Evolutionary conservation across 139 green algal genomes (phyloP).

Genomic region (Zygnema cylindricum): DNA sequence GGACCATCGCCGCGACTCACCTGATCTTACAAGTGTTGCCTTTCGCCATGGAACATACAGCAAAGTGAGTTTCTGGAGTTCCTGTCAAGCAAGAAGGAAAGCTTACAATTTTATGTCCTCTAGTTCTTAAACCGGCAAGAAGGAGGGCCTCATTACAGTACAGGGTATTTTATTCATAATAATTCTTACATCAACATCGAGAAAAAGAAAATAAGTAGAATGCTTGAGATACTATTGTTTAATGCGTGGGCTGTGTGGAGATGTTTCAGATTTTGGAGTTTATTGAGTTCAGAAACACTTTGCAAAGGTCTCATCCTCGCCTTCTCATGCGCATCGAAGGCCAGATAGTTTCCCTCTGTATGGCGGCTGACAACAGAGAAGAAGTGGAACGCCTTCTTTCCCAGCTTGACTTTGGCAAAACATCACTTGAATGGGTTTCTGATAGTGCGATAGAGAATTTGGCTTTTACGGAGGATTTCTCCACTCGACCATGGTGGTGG

Average conservation of each 20-base stretch:
- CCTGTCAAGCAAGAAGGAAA: background rate
- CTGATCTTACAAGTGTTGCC: conserved; percentile 30
- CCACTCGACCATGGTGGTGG: conserved; percentile 41
- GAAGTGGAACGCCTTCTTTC: background rate
- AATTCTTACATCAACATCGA: too few relatives aligned
- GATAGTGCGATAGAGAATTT: background rate
- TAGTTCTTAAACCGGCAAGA: too few relatives aligned
- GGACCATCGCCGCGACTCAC: conserved; percentile 36
- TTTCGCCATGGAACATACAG: conserved; percentile 51
- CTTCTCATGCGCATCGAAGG: conserved; percentile 14
- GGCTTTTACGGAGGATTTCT: conserved; percentile 43
- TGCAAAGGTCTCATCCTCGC: conserved; percentile 44
- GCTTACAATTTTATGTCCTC: background rate
- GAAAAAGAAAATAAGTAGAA: too few relatives aligned
- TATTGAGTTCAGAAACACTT: conserved; percentile 46
- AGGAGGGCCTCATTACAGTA: too few relatives aligned
- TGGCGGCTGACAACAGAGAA: conserved; percentile 19
- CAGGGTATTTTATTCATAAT: too few relatives aligned
- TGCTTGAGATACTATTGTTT: too few relatives aligned
- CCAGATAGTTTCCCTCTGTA: background rate
- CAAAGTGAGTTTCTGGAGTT: conserved; percentile 29
- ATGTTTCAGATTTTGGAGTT: conserved; percentile 46
- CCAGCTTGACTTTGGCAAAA: background rate
- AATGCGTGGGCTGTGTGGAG: too few relatives aligned
- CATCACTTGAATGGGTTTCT: conserved; percentile 24